Percentiles rank a stretch among this genome's conserved stretches.
Conservation (phyloP, 441 rosid genomes). For the Eutrema salsugineum region DNA sequence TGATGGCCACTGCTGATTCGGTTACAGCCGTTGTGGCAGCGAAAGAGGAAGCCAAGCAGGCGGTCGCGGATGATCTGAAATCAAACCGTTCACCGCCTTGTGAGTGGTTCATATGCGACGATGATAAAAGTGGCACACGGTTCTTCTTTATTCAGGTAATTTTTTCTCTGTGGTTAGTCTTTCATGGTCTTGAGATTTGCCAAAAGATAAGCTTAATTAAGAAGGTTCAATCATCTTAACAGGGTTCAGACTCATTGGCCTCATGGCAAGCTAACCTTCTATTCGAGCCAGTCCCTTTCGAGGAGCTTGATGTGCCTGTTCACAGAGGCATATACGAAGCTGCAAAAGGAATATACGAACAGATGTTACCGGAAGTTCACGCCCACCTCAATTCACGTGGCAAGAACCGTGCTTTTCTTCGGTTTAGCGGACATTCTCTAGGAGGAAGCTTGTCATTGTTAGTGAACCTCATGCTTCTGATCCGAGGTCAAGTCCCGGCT, state of each 20-base stretch:
- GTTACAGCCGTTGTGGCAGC: constrained; percentile 97
- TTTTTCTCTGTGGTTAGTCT: background rate
- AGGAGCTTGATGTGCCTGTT: constrained; percentile 71
- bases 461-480: constrained; percentile 72
- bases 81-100: constrained; percentile 76
- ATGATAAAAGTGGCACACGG: constrained; percentile 67
- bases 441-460: constrained; percentile 90
- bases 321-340: constrained; percentile 96
- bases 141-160: constrained; percentile 89
- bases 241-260: constrained; percentile 92
- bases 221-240: constrained; percentile 5
- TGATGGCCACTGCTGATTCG: constrained; percentile 88
- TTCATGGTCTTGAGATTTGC: background rate
- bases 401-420: constrained; percentile 50
- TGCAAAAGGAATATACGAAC: constrained; percentile 83
- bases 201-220: background rate
- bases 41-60: constrained; percentile 91
- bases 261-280: constrained; percentile 97
- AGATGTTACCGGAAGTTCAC: constrained; percentile 79
- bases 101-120: constrained; percentile 95
- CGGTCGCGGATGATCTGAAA: constrained; percentile 88
- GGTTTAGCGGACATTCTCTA: constrained; percentile 89
- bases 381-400: constrained; percentile 63
- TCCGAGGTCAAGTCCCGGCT: constrained; percentile 72
- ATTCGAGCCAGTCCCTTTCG: constrained; percentile 88